Evolutionary conservation across 2,329 filamentous ascomycete species (phyloP), one percentile per base, ranked within the genome.

Genomic region (Diplodia seriata): DNA sequence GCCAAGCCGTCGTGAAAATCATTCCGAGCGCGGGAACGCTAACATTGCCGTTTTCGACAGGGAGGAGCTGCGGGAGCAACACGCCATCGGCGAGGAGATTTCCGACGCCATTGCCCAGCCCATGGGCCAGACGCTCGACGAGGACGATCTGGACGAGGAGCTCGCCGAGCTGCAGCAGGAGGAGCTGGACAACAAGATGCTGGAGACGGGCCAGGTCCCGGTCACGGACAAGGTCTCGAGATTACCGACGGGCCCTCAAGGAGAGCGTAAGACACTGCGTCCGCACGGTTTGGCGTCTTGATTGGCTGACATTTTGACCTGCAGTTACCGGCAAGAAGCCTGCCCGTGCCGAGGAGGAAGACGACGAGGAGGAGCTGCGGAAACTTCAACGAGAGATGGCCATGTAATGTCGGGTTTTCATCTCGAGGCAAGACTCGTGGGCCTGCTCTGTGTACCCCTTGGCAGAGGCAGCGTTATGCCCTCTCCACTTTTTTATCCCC

Each of bases 321-420:
- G 50, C 72, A 83, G 81, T 80, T 72, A 81, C 80, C 23, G 80
- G 80, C 70, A 83, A 83, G 75, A 74, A 80, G 70, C 78, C 78
- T 18, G 81, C 82, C 72, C 76, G 78, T 70, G 78, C 80, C 72
- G 89, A 91, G 77, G 93, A 97, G 79, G 94, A 97, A 79, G 94
- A 98, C 85, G 95, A 98, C 77, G 94, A 98, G 80, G 94, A 90
- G 75, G 94, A 98, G 83, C 84, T 98, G 76, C 88, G 91, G 80
- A 97, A 95, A 82, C 81, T 99, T 73, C 93, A 97, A 79, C 94
- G 93, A 43, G 94, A 97, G 81, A 98, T 98, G 94, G 94, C 94
- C 72, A 97, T 97, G 90, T 97, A 80, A 64, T 49, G 9, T 7
- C 26, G 40, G 26, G 9, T n/a, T 26, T 26, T 26, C 23, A 4